Evolutionary conservation across 495 filamentous ascomycete genomes (phyloP), one percentile per base, ranked within the genome.

Genomic region (Letharia lupina): DNA sequence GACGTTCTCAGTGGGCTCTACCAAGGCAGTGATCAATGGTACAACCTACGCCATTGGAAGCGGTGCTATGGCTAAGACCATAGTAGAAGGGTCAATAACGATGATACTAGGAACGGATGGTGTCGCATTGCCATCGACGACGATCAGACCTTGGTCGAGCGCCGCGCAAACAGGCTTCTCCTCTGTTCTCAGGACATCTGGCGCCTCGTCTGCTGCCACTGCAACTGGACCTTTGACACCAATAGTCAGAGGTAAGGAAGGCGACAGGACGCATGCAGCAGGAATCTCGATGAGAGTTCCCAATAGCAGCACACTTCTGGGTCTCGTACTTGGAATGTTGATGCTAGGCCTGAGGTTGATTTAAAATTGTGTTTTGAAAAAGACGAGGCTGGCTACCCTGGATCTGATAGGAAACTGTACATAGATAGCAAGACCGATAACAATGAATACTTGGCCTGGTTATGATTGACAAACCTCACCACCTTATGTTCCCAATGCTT

Each of bases 41-140:
- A 77, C 75, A 28, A 76, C 81, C 3, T 81, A 81, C 70, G 75
- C 75, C 1, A 74, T 83, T 60, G 72, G 71, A 41, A 40, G 52
- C 18, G 66, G 67, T 35, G 75, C 75, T 10, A 65, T 69, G 23
- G 68, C 73, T 2, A 76, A 77, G 20, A 73, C 77, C 4, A 78
- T 77, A 0, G 68, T 75, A 0, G 65, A 81, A 16, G 70, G 67
- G 61, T 79, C 77, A 2, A 75, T 82, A 56, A 80, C 77, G 1
- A 61, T 86, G 63, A 78, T 76, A 35, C 62, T 86, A 35, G 79
- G 78, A 8, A 74, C 83, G 2, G 65, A 68, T 33, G 78, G 75
- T 47, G 71, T 84, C 42, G 70, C 72, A 10, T 70, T 74, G 9
- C 73, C 74, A 37, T 71, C 70, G 9, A 73, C 75, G 31, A 80